Evolutionary conservation across 2,329 filamentous ascomycete genomes (phyloP).

Genomic region (Aspergillus neoniger): DNA sequence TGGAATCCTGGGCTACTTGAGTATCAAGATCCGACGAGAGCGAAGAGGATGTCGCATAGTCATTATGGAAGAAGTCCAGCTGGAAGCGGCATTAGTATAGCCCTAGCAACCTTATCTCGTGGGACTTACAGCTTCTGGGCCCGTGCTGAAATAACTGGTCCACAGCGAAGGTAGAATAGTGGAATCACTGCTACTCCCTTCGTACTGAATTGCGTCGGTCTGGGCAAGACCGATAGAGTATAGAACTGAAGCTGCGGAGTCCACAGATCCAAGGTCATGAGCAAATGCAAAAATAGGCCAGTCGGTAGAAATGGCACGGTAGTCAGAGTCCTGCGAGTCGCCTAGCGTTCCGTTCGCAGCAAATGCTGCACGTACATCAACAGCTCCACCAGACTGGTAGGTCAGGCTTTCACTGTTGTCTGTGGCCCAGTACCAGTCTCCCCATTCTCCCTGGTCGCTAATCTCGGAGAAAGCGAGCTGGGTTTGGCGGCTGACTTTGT

Average conservation of each 20-base stretch:
- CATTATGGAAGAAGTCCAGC: constrained; percentile 53
- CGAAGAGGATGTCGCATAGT: constrained; percentile 40
- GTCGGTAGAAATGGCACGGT: constrained; percentile 50
- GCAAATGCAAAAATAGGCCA: constrained; percentile 59
- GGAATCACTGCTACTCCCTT: constrained; percentile 41
- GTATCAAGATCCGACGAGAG: constrained; percentile 46
- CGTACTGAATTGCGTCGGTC: constrained; percentile 53
- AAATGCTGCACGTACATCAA: constrained; percentile 52
- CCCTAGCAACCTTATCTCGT: too few relatives aligned
- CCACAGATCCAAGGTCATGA: constrained; percentile 51
- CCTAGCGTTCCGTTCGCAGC: constrained; percentile 45
- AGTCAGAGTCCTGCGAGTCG: constrained; percentile 52
- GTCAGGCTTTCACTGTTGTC: constrained; percentile 44
- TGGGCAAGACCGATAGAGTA: constrained; percentile 56
- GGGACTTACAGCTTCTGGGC: constrained; percentile 36
- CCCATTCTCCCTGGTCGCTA: constrained; percentile 54
- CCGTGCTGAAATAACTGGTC: constrained; percentile 51
- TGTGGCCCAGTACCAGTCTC: constrained; percentile 57
- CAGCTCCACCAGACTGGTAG: constrained; percentile 51
- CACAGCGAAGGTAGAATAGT: constrained; percentile 50
- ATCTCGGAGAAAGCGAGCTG: constrained; percentile 52
- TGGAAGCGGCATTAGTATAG: constrained; percentile 14
- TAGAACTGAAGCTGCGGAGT: constrained; percentile 40
- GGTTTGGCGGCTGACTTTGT: constrained; percentile 55
- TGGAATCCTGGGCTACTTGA: constrained; percentile 48